These are phyloP conservation scores for Salix koriyanagi DNA, from an alignment of 345 rosid species.

Conservation along the genomic window DNA sequence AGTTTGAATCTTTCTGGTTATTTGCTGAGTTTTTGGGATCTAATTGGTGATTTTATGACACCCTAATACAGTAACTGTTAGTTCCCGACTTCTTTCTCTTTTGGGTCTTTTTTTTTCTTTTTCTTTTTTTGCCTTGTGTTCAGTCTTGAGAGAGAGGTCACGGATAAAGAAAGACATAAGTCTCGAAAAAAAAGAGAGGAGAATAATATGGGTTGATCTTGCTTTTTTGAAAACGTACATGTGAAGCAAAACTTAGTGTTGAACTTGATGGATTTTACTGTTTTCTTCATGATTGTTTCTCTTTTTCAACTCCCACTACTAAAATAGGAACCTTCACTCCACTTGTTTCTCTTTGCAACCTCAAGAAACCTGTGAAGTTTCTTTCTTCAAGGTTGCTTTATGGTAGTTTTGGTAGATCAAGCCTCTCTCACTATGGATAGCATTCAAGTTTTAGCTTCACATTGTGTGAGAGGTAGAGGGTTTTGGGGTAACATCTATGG, in stretches of 20 bases:
- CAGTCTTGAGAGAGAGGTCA: background rate
- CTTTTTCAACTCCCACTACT: background rate
- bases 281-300: background rate
- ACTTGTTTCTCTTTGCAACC: background rate
- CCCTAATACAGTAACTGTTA: background rate
- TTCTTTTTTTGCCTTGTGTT: background rate
- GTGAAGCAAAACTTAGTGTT: background rate
- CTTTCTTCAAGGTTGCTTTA: background rate
- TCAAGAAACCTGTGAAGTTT: background rate
- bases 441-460: background rate
- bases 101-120: background rate
- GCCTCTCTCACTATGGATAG: conserved; percentile 5
- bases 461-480: background rate
- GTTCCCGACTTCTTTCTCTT: background rate
- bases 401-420: background rate
- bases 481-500: background rate
- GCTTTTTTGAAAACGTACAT: background rate
- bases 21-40: background rate
- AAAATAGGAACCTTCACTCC: background rate
- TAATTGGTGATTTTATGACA: background rate
- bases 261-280: background rate
- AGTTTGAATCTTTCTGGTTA: background rate
- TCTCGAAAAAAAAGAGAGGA: background rate
- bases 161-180: background rate
- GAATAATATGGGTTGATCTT: background rate